Conservation (phyloP, 768 basidiomycete genomes). For the Trichaptum fuscoviolaceum region DNA sequence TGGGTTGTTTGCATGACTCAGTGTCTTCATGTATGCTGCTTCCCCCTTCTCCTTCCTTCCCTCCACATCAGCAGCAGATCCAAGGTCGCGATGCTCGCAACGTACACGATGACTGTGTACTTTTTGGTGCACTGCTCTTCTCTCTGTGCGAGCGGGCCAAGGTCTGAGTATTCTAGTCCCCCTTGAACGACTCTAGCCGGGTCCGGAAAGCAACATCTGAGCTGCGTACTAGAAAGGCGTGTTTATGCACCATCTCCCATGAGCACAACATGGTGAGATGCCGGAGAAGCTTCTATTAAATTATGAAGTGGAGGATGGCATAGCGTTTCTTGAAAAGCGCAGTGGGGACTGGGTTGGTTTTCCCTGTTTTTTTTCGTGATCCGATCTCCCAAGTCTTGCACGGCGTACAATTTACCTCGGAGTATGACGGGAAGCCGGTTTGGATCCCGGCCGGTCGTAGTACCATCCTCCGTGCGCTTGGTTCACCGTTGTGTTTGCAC, state of each 20-base stretch:
- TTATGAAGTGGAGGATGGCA: slow-evolving; percentile 26
- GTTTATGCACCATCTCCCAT: slow-evolving; percentile 24
- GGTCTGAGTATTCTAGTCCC: slow-evolving; percentile 73
- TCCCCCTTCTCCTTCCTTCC: background rate
- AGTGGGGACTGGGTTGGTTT: slow-evolving; percentile 47
- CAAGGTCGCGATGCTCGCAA: slow-evolving; percentile 69
- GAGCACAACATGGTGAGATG: slow-evolving; percentile 19
- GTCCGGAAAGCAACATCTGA: slow-evolving; percentile 49
- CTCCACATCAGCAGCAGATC: slow-evolving; percentile 25
- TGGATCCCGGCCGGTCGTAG: slow-evolving; percentile 1
- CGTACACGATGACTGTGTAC: slow-evolving; percentile 35
- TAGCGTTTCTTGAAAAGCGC: slow-evolving; percentile 47
- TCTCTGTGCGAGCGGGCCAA: slow-evolving; percentile 68
- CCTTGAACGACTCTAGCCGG: slow-evolving; percentile 59
- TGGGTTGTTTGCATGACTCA: background rate
- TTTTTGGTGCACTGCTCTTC: slow-evolving; percentile 14
- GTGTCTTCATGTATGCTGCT: background rate
- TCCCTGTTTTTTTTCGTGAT: slow-evolving; percentile 7
- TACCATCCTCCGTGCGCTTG: slow-evolving; percentile 4
- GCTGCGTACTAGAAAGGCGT: slow-evolving; percentile 63
- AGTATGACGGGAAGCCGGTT: background rate
- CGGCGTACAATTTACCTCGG: slow-evolving; percentile 10
- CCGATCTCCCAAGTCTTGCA: slow-evolving; percentile 12
- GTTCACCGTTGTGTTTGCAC: background rate
- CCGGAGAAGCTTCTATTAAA: slow-evolving; percentile 36